Evolutionary conservation across 2,329 filamentous ascomycete genomes (phyloP).

Genomic region (Teratosphaeria viscida): DNA sequence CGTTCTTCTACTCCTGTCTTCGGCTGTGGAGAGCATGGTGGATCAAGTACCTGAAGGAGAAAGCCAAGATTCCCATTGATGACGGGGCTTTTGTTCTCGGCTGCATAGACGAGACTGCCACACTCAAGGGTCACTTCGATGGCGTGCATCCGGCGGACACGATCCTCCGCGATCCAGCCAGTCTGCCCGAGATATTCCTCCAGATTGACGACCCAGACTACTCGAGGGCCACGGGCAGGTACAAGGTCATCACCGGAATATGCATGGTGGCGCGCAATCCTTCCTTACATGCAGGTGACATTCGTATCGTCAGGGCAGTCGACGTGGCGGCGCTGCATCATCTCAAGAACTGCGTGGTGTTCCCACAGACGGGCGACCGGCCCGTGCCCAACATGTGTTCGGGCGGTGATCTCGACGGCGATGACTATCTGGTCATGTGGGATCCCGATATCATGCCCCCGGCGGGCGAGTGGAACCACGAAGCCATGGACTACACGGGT

Average conservation of each 20-base stretch:
- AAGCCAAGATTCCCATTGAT: slow-evolving; percentile 72
- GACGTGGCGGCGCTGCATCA: slow-evolving; percentile 63
- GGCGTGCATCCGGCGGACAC: neutral
- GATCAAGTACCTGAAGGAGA: slow-evolving; percentile 83
- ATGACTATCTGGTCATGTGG: slow-evolving; percentile 94
- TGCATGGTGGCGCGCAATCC: slow-evolving; percentile 87
- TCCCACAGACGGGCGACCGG: slow-evolving; percentile 71
- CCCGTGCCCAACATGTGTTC: slow-evolving; percentile 91
- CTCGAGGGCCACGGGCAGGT: slow-evolving; percentile 35
- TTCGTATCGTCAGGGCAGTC: slow-evolving; percentile 77
- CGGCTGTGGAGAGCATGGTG: slow-evolving; percentile 82
- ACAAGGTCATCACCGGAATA: slow-evolving; percentile 59
- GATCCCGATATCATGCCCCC: slow-evolving; percentile 61
- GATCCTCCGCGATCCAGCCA: slow-evolving; percentile 23
- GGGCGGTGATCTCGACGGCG: slow-evolving; percentile 88
- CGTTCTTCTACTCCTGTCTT: slow-evolving; percentile 70
- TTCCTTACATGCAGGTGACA: slow-evolving; percentile 84
- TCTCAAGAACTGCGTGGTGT: slow-evolving; percentile 74
- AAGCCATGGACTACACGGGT: slow-evolving; percentile 67
- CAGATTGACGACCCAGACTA: slow-evolving; percentile 52
- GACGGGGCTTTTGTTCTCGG: slow-evolving; percentile 81
- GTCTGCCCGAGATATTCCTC: slow-evolving; percentile 77
- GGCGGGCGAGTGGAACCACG: slow-evolving; percentile 52
- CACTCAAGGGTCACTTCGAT: slow-evolving; percentile 57
- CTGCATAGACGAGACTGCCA: slow-evolving; percentile 74